phyloP scores from a whole-genome alignment of 371 early-diverging fungal genomes.

The Dinochytrium kinnereticum region DNA sequence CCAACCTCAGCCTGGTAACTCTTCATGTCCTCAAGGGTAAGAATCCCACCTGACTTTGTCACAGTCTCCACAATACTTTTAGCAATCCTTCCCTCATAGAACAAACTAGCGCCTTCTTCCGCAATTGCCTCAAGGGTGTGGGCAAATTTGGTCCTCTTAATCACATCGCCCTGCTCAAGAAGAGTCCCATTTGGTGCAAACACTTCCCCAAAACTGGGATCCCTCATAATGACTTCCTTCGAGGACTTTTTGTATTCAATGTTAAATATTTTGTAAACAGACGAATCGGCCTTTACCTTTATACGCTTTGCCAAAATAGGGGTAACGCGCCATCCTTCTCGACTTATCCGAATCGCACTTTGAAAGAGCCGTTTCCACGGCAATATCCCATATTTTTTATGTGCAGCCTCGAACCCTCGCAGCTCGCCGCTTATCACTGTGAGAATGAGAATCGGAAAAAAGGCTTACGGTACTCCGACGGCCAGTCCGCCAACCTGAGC shows the following conservation, averaged over 20 bases:
- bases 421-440: slow-evolving; percentile 75
- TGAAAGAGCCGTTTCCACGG: slow-evolving; percentile 87
- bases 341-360: slow-evolving; percentile 79
- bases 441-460: neutral
- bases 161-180: slow-evolving; percentile 69
- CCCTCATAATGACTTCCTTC: slow-evolving; percentile 43
- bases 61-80: slow-evolving; percentile 71
- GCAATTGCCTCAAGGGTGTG: slow-evolving; percentile 83
- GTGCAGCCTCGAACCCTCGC: slow-evolving; percentile 84
- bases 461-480: slow-evolving; percentile 83
- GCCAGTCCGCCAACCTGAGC: slow-evolving; percentile 82
- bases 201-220: slow-evolving; percentile 54
- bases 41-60: slow-evolving; percentile 75
- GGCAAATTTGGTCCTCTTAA: slow-evolving; percentile 77
- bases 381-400: slow-evolving; percentile 79
- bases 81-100: slow-evolving; percentile 91
- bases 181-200: slow-evolving; percentile 76
- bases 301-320: slow-evolving; percentile 63
- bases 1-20: slow-evolving; percentile 68
- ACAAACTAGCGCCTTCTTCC: slow-evolving; percentile 79
- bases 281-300: no score
- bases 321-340: slow-evolving; percentile 77
- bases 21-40: slow-evolving; percentile 81
- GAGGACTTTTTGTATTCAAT: no score
- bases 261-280: no score